These are phyloP conservation scores for Acidiella bohemica DNA, from an alignment of 495 filamentous ascomycete genomes.

Conservation along the genomic window DNA sequence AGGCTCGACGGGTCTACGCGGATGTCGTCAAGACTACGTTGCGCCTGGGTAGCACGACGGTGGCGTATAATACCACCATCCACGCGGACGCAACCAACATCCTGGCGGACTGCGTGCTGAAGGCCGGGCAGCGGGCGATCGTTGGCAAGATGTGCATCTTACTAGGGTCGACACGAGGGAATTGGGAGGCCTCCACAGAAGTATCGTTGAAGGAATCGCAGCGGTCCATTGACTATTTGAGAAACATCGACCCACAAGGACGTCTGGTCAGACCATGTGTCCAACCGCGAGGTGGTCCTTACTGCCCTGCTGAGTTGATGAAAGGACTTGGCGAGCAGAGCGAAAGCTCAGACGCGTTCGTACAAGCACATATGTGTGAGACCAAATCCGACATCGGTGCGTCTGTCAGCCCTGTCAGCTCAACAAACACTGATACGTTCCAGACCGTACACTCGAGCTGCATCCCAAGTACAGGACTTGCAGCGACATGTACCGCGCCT, in stretches of 20 bases:
- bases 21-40: conserved; percentile 3
- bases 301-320: conserved; percentile 9
- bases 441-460: conserved; percentile 7
- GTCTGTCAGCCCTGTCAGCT: neutral
- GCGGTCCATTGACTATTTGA: conserved; percentile 2
- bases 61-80: conserved; percentile 14
- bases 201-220: conserved; percentile 2
- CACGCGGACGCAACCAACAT: conserved; percentile 11
- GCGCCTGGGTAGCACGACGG: conserved; percentile 4
- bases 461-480: neutral
- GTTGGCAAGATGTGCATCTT: conserved; percentile 8
- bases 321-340: conserved; percentile 2
- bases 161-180: conserved; percentile 6
- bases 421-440: neutral
- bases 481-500: conserved; percentile 8
- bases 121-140: conserved; percentile 6
- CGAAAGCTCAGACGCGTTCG: neutral
- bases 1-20: conserved; percentile 8
- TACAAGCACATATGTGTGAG: conserved; percentile 12
- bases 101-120: conserved; percentile 2
- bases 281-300: conserved; percentile 8
- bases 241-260: conserved; percentile 2
- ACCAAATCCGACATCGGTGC: conserved; percentile 7
- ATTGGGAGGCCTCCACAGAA: conserved; percentile 2
- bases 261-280: conserved; percentile 1